These are phyloP conservation scores for Cytidiella melzeri DNA, from an alignment of 768 basidiomycete species.

Conservation along the genomic window DNA sequence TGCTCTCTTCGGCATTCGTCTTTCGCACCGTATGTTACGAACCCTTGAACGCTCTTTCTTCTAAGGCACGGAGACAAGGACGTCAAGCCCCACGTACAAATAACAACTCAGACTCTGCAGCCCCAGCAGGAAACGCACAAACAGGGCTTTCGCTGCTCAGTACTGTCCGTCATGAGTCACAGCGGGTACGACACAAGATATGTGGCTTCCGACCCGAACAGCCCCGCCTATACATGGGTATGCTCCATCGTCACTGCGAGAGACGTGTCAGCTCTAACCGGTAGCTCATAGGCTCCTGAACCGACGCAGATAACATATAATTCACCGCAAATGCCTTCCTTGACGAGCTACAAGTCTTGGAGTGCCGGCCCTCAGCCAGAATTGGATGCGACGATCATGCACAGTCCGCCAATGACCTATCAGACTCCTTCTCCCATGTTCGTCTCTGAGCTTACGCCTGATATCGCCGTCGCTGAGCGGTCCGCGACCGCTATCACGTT, in stretches of 20 bases:
- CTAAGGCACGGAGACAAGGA: neutral
- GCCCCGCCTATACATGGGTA: conserved; percentile 13
- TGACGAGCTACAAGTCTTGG: conserved; percentile 1
- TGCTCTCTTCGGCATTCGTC: neutral
- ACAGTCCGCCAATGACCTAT: conserved; percentile 2
- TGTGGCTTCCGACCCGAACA: neutral
- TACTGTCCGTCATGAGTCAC: conserved; percentile 4
- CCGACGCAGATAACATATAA: neutral
- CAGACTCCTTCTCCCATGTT: neutral
- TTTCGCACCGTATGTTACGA: neutral
- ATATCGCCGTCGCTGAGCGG: neutral
- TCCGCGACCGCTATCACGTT: neutral
- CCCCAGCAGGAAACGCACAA: neutral
- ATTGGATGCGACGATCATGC: neutral
- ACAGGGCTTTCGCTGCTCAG: neutral
- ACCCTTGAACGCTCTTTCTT: neutral
- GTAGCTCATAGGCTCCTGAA: neutral
- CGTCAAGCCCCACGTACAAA: too few relatives aligned
- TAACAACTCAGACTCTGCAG: neutral
- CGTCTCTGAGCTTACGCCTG: neutral
- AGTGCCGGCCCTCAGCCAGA: neutral
- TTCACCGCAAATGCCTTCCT: conserved; percentile 5
- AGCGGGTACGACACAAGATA: conserved; percentile 5
- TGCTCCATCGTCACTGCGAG: neutral
- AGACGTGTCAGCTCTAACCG: neutral